Evolutionary conservation across 169 alveolate genomes (phyloP), one percentile per base, ranked within the genome.

Genomic region (Plasmodium inui): DNA sequence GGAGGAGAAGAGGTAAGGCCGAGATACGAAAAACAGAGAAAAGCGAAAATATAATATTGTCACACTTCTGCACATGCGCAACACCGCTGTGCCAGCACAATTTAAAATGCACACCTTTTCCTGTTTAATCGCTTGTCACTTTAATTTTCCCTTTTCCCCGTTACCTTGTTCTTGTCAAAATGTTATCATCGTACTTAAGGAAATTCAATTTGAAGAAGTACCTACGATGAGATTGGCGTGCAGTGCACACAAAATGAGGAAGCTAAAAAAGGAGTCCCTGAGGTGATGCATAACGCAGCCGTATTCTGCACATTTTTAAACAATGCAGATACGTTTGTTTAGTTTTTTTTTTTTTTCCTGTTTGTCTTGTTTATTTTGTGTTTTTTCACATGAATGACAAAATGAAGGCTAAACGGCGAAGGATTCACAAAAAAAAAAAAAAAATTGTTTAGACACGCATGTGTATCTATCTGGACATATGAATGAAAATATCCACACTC

Each of bases 161-260:
- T 7, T 6, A 34, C 34, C 39, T 34, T 1, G 28, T 83, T 83
- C 71, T 28, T n/a, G 30, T 70, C n/a, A 19, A 67, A 37, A 83
- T 67, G 28, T 26, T 67, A 28, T 67, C 41, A 67, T 83, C 44
- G 50, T 32, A 53, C 44, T 32, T 22, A 39, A 67, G 92, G 39
- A 83, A 83, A 83, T 83, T 37, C 32, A 83, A 71, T 83, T 83
- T 83, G 39, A 83, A 67, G 82, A 83, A 50, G 19, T 83, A 67
- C 74, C 39, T 83, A 70, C 19, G 92, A 67, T 83, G 72, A 82
- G 28, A 34, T 32, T 7, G 32, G 7, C 30, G 22, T 8, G 76
- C 37, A 7, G 28, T 67, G 76, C 37, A 67, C 41, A 41, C 30
- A 19, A 67, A 67, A 26, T 67, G 39, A 67, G 37, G 30, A 26